Evolutionary conservation across 169 alveolate species (phyloP), one percentile per base, ranked within the genome.

Genomic region (Eimeria tenella): DNA sequence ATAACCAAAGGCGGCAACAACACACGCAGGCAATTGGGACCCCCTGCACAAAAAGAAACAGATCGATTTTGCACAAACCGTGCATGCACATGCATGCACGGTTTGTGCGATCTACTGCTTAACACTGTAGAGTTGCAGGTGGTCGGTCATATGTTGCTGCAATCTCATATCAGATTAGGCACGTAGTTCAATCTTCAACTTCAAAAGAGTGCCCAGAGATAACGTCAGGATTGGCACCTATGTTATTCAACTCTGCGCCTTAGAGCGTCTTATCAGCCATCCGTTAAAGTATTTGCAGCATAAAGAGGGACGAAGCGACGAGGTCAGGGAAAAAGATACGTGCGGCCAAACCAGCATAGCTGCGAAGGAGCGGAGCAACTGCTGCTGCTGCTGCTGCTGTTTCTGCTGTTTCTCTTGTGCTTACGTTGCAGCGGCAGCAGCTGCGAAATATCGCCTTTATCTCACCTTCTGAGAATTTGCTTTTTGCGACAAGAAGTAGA

Each of bases 1-100:
- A 91, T 93, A 17, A 95, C 96, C 50, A 95, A 56, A 5, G 98
- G 96, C 17, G 98, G 98, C 53, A 90, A 90, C 19, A 97, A 94
- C 93, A 71, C 94, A 70, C 93, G 93, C 93, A 89, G 89, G 62
- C 96, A 90, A 21, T 84, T 84, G 17, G 96, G 93, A 9, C 95
- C 96, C 25, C 97, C 97, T 74, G 90, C 86, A 92, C 52, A 81
- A 58, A 63, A 63, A 63, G 25, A 63, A 9, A 63, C 21, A 31
- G 42, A 2, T 2, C 42, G 42, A 31, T 31, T 31, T 31, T 31
- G 42, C 42, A 31, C 42, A 31, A 31, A 31, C 42, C 42, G 42
- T 31, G 42, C 42, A 31, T 31, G 42, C 42, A 31, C 68, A 58
- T 13, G 68, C 11, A 58, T 10, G 21, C 68, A 58, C 68, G 4